Evolutionary conservation across 192 early-diverging fungal species (phyloP), one percentile per base, ranked within the genome.

Genomic region (Backusella macrospora): DNA sequence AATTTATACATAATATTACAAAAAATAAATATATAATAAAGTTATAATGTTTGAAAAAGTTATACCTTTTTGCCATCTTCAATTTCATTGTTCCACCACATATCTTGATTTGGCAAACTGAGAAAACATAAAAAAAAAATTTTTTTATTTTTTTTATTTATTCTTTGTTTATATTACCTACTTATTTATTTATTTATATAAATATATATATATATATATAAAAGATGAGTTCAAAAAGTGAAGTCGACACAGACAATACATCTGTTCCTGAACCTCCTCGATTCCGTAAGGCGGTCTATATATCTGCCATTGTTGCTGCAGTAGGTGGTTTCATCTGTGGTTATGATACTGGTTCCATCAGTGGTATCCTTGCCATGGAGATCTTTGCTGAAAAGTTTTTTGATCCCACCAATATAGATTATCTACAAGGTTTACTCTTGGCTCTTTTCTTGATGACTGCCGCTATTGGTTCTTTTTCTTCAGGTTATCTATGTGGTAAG

Each of bases 401-500:
- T 15, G 52, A 47, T 10, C n/a, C 16, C 3, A 65, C 52, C 9
- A 74, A 74, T 34, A n/a, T 63, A 1, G 52, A 23, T 6, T 79
- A 79, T 39, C 69, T 79, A 10, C 73, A 79, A 49, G 78, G 78
- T 10, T 48, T 79, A 26, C n/a, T 79, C 0, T 26, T 79, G 6
- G 78, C 78, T 26, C 72, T 79, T 21, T 75, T 67, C 52, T 68
- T 79, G 62, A 79, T 70, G 69, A 79, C 78, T 34, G 78, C 78
- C 34, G 73, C 78, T 29, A 15, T 79, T 2, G 78, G 78, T 14
- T 69, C 78, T 13, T 79, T 79, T 40, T 70, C 46, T 64, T 74
- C 78, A 47, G 73, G 78, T 29, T 67, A 37, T 37, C 37, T 79
- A 14, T 75, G 70, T 47, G 78, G 73, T 75, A 74, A 66, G 49